Base-by-base conservation (phyloP, 371 early-diverging fungal species). In the Mortierella sp. region DNA sequence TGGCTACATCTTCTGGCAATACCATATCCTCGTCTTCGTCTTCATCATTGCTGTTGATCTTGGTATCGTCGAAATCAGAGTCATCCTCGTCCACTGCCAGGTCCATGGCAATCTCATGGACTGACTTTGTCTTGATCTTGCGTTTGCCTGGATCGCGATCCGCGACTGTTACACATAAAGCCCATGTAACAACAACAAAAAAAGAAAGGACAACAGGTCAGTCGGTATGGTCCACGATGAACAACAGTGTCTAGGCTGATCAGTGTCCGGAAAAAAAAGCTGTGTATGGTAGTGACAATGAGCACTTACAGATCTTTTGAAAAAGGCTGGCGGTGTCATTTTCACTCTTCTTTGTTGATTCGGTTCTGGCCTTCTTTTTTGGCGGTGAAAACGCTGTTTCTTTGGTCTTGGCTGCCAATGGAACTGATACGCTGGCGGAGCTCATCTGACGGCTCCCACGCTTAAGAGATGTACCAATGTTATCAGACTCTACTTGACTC, bases 121-220 rank as follows among this genome's bases (percentile, higher is more conserved):
- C 69, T 6, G 76, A 74, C 51, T 69, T 74, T 38, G 69, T 68
- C 46, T 68, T 64, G 66, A 74, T 74, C 45, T 74, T 74, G 45
- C 76, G 76, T 54, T 74, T 74, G 39, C 76, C 76, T 38, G 76
- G 76, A 31, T 74, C 76, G 10, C 76, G 69, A 51, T 74, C 76
- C n/a, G 76, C 76, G 49, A 74, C 76, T 74, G 45, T 13, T 55
- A 30, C 9, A 31, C 10, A 49, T 3, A 45, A 61, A 5, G 39
- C 16, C 30, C 9, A 2, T 27, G 16, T 28, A 9, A 65, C 28
- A 52, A 51, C 45, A 38, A 34, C 24, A 19, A 16, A 30, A 45
- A 16, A 31, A 34, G 23, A n/a, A 45, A 34, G 47, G 48, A 59
- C 19, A 49, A 46, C 27, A 19, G 34, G 34, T 10, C 34, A 34